Evolutionary conservation across 257 asterid species (phyloP).

Genomic region (Primulina eburnea): DNA sequence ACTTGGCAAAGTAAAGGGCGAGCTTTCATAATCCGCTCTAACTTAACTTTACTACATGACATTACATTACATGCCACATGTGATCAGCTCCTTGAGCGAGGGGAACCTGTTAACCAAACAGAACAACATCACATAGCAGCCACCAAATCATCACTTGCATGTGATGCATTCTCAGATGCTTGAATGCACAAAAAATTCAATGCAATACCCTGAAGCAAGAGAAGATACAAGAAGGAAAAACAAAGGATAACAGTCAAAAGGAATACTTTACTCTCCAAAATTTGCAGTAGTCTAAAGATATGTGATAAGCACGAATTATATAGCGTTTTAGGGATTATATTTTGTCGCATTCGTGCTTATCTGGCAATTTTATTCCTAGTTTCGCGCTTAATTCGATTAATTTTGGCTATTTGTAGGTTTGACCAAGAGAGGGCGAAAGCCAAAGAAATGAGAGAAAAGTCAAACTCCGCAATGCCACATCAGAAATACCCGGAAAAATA

Average conservation of each 20-base stretch:
- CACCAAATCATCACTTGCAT: constrained; percentile 4
- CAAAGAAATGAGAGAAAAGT: no score
- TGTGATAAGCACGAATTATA: no score
- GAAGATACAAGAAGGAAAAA: background rate
- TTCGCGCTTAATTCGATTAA: no score
- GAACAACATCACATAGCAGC: constrained; percentile 24
- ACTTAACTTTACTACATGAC: constrained; percentile 19
- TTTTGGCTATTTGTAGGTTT: no score
- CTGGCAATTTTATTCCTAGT: no score
- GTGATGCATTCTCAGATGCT: background rate
- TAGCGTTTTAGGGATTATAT: no score
- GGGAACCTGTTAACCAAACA: constrained; percentile 53
- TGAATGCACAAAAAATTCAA: constrained; percentile 1
- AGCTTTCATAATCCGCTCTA: constrained; percentile 14
- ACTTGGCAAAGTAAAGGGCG: constrained; percentile 16
- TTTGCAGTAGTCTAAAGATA: background rate
- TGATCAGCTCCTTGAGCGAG: constrained; percentile 66
- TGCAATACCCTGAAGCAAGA: constrained; percentile 6
- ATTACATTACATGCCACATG: constrained; percentile 55
- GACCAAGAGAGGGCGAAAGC: no score
- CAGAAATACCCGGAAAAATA: no score
- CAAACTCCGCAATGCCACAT: no score
- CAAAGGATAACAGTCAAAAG: background rate
- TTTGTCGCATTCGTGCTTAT: no score
- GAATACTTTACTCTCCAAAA: constrained; percentile 15